Evolutionary conservation across 768 basidiomycete species (phyloP), one percentile per base, ranked within the genome.

Genomic region (Mycena albidolilacea): DNA sequence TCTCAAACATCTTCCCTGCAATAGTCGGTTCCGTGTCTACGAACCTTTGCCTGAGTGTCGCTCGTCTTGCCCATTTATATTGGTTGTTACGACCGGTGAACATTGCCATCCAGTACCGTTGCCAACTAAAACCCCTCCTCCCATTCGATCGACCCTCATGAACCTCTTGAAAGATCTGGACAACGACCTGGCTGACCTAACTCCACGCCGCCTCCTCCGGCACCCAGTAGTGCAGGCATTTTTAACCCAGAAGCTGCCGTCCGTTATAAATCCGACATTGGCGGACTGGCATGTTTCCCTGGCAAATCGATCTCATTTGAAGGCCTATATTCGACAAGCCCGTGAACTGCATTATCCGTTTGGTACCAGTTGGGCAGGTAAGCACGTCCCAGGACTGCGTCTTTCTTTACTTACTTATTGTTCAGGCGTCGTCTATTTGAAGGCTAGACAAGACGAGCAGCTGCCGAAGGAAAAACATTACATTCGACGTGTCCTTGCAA

Each of bases 31-130:
- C 41, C 41, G 41, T 10, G 41, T 43, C 12, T 43, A 43, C 12
- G 41, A 43, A 12, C 41, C 41, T 10, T 9, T 43, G 10, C 10
- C 8, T 10, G 41, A 5, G 10, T 12, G 12, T 9, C 41, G 41
- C 8, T 43, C 41, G 8, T 43, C 41, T 10, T 43, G 41, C 41
- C 41, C 41, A 43, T 43, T 10, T 12, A 43, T 43, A 43, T 43
- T 43, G 41, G 41, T 43, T 43, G 41, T 43, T 43, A 43, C 41
- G 8, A 10, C 41, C 8, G 8, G 41, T 12, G 41, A 12, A 12
- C 41, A 43, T 46, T n/a, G 46, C 12, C 67, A 68, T 68, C 67
- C 67, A 0, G 30, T 68, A 14, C 66, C 66, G 5, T 14, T 67
- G 1, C 66, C 66, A 1, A 37, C 66, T 15, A 67, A 59, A 64